Conservation (phyloP, 495 filamentous ascomycete genomes). For the Tetracladium marchalianum region DNA sequence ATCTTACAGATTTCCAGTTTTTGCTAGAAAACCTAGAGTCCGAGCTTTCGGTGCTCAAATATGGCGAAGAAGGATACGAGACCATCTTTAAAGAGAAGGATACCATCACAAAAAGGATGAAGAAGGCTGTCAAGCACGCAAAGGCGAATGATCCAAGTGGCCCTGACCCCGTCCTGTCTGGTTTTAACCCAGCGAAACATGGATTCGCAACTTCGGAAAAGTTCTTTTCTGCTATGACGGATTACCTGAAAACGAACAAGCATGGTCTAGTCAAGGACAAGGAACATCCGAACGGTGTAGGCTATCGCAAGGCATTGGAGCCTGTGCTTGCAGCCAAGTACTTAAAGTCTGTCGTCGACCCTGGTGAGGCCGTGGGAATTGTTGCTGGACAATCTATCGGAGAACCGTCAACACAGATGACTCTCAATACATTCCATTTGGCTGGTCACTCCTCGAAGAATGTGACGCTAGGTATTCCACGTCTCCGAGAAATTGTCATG, state of each 20-base stretch:
- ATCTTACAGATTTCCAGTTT: conserved; percentile 86
- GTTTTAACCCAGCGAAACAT: conserved; percentile 64
- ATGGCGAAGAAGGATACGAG: conserved; percentile 26
- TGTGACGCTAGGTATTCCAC: conserved; percentile 96
- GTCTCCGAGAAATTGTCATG: conserved; percentile 97
- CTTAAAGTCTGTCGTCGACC: conserved; percentile 84
- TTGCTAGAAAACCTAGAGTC: conserved; percentile 63
- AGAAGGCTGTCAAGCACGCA: conserved; percentile 60
- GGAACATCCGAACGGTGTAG: conserved; percentile 41
- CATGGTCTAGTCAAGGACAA: conserved; percentile 71
- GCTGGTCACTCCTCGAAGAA: conserved; percentile 97
- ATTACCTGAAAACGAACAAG: conserved; percentile 70
- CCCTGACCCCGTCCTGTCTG: conserved; percentile 67
- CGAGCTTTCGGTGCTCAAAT: conserved; percentile 26
- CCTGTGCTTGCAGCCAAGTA: conserved; percentile 84
- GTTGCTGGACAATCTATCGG: conserved; percentile 94
- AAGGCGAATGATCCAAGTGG: conserved; percentile 56
- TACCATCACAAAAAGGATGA: conserved; percentile 67
- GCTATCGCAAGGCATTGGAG: conserved; percentile 66
- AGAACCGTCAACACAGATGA: conserved; percentile 98
- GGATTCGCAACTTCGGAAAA: conserved; percentile 83
- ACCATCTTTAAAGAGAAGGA: conserved; percentile 41
- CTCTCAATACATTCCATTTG: conserved; percentile 99
- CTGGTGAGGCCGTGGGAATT: conserved; percentile 95
- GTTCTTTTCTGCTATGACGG: conserved; percentile 49